Evolutionary conservation across 495 filamentous ascomycete genomes (phyloP).

Genomic region (Aspergillus affinis): DNA sequence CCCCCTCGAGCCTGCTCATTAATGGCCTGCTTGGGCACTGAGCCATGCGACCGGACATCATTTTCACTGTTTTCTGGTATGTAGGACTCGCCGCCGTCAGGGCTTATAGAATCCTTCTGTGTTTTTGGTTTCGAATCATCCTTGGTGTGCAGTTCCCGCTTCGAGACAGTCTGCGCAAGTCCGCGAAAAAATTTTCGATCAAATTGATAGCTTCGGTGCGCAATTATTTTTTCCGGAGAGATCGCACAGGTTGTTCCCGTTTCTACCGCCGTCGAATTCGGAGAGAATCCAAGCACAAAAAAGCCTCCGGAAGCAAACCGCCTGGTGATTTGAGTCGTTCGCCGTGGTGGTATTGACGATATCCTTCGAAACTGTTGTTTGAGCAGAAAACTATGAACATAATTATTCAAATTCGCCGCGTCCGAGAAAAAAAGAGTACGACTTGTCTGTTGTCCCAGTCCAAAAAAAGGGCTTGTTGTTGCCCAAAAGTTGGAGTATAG

Average conservation of each 20-base stretch:
- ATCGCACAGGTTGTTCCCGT: constrained; percentile 36
- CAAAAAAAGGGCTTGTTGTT: constrained; percentile 39
- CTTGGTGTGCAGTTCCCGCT: constrained; percentile 38
- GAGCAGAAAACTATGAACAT: constrained; percentile 22
- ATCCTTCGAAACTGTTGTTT: constrained; percentile 22
- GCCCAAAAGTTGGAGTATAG: constrained; percentile 50
- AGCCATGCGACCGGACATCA: constrained; percentile 3
- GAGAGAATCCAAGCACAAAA: constrained; percentile 36
- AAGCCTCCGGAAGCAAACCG: constrained; percentile 43
- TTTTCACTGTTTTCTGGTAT: constrained; percentile 14
- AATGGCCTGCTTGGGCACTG: background rate
- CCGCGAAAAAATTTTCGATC: constrained; percentile 15
- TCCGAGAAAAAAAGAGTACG: constrained; percentile 23
- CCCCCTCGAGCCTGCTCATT: constrained; percentile 17
- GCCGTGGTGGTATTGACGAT: constrained; percentile 18
- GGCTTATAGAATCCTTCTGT: constrained; percentile 12
- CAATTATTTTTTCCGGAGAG: constrained; percentile 30
- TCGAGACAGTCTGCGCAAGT: constrained; percentile 24
- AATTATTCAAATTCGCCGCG: constrained; percentile 13
- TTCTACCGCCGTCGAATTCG: constrained; percentile 36
- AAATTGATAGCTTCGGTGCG: constrained; percentile 21
- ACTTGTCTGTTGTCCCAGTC: constrained; percentile 40
- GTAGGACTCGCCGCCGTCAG: constrained; percentile 17
- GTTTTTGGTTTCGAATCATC: constrained; percentile 17
- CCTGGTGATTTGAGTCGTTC: constrained; percentile 30